Base-by-base conservation (phyloP, 2,329 filamentous ascomycete genomes). In the Fusarium sp. region DNA sequence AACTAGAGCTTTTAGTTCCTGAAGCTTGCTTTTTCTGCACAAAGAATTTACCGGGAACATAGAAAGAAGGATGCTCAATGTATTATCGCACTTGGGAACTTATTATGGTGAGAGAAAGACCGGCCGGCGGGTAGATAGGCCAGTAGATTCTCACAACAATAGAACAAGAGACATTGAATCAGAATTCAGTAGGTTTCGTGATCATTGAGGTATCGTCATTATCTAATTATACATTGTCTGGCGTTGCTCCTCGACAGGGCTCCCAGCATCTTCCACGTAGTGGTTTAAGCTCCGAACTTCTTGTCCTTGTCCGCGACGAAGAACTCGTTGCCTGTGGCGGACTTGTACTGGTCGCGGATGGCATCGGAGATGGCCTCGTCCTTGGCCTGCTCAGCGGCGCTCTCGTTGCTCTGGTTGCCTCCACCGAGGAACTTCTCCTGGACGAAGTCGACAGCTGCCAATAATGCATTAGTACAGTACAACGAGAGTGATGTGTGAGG, bases 311-410 rank as follows among this genome's bases (percentile, higher is more conserved):
- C 92, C 75, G 86, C 82, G 77, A 93, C 80, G 27, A 89, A 88
- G 53, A 94, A 77, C 9, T 94, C 92, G 7, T 80, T 87, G 60
- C 92, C 92, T 0, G 90, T 91, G 0, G 80, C 75, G 46, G 72
- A 80, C 84, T 93, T 93, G 85, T 93, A 94, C 78, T 91, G 82
- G 41, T 78, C 79, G 37, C 92, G 87, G 71, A 95, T 88, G 77
- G 86, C 90, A 77, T 93, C 90, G 27, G 87, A 88, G 71, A 94
- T 92, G 77, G 91, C 83, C 78, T 93, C 90, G 77, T 96, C 93
- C 82, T 95, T 94, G 72, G 90, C 91, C 80, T 96, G 92, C 81
- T 96, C 93, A 20, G 88, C 75, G 7, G 92, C 92, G 50, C 79
- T 83, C 78, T 91, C 91, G 76, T 93, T 92, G 80, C 86, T 82